Percentiles rank a stretch among this genome's conserved stretches.
These are phyloP conservation scores for Phytophthora multivora DNA, from an alignment of 352 stramenopile species.

Conservation along the genomic window DNA sequence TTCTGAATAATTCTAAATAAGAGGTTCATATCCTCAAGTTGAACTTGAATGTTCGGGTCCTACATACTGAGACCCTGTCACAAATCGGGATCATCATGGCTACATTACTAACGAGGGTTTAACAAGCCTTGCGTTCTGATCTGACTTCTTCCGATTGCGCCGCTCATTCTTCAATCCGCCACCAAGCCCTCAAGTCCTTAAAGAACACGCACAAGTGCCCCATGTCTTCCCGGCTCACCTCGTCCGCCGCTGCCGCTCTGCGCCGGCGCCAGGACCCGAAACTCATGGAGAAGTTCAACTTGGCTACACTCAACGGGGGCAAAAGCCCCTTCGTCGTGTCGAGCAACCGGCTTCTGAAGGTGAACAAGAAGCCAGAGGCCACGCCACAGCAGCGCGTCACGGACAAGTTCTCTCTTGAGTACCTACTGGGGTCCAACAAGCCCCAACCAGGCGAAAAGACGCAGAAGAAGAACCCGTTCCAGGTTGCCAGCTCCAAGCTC, in stretches of 20 bases:
- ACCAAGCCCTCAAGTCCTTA: background rate
- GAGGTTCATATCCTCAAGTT: no score
- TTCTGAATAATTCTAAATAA: no score
- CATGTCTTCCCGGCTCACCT: conserved; percentile 26
- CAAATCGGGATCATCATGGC: background rate
- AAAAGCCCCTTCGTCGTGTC: conserved; percentile 74
- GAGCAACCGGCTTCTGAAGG: conserved; percentile 58
- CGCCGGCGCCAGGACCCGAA: conserved; percentile 34
- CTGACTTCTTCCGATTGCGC: background rate
- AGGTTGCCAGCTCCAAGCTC: conserved; percentile 70
- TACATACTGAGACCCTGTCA: no score
- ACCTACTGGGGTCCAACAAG: conserved; percentile 46
- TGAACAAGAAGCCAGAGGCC: conserved; percentile 27
- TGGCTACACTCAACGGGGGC: conserved; percentile 65
- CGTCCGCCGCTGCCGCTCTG: conserved; percentile 9
- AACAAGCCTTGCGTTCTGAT: conserved; percentile 6
- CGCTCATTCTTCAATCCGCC: conserved; percentile 9
- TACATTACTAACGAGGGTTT: conserved; percentile 7
- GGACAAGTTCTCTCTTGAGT: conserved; percentile 72
- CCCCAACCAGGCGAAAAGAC: conserved; percentile 23
- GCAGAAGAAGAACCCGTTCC: conserved; percentile 53
- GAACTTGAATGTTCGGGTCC: background rate
- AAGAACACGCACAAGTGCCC: background rate
- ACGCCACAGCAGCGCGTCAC: conserved; percentile 42
- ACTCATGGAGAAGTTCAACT: conserved; percentile 66